These are phyloP conservation scores for Bruguiera parviflora DNA, from an alignment of 345 rosid genomes.

Conservation along the genomic window DNA sequence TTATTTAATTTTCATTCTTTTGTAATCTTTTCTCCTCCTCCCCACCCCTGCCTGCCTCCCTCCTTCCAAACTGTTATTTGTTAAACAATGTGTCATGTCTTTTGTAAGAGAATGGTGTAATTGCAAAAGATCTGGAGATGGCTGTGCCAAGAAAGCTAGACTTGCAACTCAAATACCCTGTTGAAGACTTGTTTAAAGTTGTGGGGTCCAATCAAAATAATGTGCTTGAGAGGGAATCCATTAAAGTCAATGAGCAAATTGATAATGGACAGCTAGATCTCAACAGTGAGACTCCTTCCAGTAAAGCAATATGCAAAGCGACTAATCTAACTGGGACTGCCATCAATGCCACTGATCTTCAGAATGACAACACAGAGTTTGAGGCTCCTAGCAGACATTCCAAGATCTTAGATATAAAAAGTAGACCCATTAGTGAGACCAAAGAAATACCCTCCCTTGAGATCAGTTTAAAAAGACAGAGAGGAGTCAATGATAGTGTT, in stretches of 20 bases:
- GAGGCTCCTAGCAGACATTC: slow-evolving; percentile 32
- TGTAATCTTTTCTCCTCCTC: neutral
- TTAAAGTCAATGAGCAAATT: slow-evolving; percentile 23
- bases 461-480: slow-evolving; percentile 34
- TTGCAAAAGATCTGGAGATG: slow-evolving; percentile 38
- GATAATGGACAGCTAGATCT: slow-evolving; percentile 36
- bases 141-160: slow-evolving; percentile 36
- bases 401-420: slow-evolving; percentile 32
- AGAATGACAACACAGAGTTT: slow-evolving; percentile 27
- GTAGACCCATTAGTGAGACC: slow-evolving; percentile 26
- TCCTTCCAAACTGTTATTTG: neutral
- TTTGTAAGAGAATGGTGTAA: slow-evolving; percentile 39
- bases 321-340: slow-evolving; percentile 21
- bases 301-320: slow-evolving; percentile 27
- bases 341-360: slow-evolving; percentile 21
- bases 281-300: slow-evolving; percentile 28
- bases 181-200: slow-evolving; percentile 30
- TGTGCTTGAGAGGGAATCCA: slow-evolving; percentile 28
- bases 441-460: slow-evolving; percentile 31
- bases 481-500: slow-evolving; percentile 34
- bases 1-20: slow-evolving; percentile 3
- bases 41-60: neutral
- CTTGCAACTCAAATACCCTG: slow-evolving; percentile 31
- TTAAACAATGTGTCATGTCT: neutral
- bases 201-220: slow-evolving; percentile 29